Conservation (phyloP, 768 basidiomycete genomes). For the Dacryopinax spathularia region DNA sequence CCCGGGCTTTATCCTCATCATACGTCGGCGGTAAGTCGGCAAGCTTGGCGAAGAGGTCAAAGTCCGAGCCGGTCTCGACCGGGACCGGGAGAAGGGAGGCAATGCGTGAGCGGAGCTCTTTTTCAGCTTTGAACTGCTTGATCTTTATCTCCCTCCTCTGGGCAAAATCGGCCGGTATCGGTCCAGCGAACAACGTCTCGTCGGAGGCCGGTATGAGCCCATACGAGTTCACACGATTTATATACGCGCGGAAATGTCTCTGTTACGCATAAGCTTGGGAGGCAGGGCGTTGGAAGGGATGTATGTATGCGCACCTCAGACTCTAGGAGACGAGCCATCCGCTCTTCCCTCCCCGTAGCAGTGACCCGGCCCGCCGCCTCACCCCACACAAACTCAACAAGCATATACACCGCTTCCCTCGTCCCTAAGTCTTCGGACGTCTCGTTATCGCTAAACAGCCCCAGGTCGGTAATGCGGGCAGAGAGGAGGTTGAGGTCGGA, state of each 20-base stretch:
- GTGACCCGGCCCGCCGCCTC: constrained; percentile 50
- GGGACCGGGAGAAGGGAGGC: constrained; percentile 41
- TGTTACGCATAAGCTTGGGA: not conserved
- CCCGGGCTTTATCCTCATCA: constrained; percentile 51
- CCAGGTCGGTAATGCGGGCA: constrained; percentile 42
- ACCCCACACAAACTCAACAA: constrained; percentile 52
- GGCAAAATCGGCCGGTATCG: constrained; percentile 43
- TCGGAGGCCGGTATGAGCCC: constrained; percentile 50
- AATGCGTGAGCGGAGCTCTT: constrained; percentile 44
- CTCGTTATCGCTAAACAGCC: constrained; percentile 75
- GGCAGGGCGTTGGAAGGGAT: not conserved
- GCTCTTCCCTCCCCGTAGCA: constrained; percentile 41
- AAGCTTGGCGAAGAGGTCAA: constrained; percentile 31
- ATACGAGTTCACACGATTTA: constrained; percentile 36
- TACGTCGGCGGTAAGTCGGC: not conserved
- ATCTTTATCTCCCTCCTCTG: constrained; percentile 79
- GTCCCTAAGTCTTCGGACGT: constrained; percentile 69
- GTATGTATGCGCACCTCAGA: constrained; percentile 37
- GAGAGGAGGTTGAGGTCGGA: constrained; percentile 41
- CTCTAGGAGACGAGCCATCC: constrained; percentile 41
- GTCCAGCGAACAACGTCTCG: constrained; percentile 38
- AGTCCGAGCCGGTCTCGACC: constrained; percentile 23
- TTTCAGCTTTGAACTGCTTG: constrained; percentile 75
- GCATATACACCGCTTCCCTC: constrained; percentile 56
- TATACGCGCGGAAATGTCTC: constrained; percentile 14